These are phyloP conservation scores for Sherardia arvensis DNA, from an alignment of 257 asterid genomes.

Conservation along the genomic window DNA sequence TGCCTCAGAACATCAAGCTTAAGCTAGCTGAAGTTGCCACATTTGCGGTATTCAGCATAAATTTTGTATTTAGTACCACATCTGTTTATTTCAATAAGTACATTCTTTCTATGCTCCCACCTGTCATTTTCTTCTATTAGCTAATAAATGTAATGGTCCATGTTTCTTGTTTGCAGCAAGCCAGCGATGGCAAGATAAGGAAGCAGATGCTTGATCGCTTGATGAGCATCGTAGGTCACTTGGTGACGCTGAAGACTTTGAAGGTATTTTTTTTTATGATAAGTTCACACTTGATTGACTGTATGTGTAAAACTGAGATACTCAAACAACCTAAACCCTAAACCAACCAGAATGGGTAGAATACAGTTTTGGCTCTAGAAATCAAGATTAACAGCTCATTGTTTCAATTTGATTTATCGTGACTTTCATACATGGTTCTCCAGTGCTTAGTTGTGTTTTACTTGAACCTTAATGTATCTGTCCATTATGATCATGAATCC, in stretches of 20 bases:
- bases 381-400: not conserved
- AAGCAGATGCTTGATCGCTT: conserved; percentile 66
- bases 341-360: not conserved
- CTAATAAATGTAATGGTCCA: not conserved
- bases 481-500: not conserved
- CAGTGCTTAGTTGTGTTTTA: not conserved
- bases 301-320: not conserved
- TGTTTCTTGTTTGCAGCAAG: conserved; percentile 60
- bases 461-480: not conserved
- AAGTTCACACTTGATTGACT: not conserved
- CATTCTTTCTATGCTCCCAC: not conserved
- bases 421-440: not conserved
- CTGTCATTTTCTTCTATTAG: not conserved
- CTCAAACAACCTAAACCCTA: not conserved
- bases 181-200: conserved; percentile 74
- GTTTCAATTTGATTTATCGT: not conserved
- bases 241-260: conserved; percentile 79
- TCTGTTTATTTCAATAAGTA: not conserved
- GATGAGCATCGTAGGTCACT: conserved; percentile 94
- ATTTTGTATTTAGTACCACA: not conserved
- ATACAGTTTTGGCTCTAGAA: not conserved
- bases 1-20: conserved; percentile 84
- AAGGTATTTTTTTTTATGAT: conserved; percentile 44
- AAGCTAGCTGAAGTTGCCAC: conserved; percentile 95
- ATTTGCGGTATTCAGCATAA: conserved; percentile 47